A percentile compares a stretch with the other conserved stretches of the same genome.
phyloP scores from a whole-genome alignment of 129 eudicot species.

The Flaveria ramosissima region DNA sequence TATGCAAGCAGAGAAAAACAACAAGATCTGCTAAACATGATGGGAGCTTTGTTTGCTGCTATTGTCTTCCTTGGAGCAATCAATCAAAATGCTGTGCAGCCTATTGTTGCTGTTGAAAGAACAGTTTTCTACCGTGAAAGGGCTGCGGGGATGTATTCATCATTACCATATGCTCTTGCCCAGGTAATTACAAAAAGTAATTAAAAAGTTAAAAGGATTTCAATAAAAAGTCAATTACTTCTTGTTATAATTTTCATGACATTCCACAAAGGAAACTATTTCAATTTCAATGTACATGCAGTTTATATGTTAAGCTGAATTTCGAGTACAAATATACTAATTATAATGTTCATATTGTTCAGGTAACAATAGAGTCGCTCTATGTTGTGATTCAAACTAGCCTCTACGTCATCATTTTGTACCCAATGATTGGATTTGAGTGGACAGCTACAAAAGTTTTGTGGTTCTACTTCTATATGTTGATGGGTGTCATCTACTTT shows the following conservation, averaged over 20 bases:
- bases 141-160: conserved; percentile 34
- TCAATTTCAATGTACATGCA: not conserved
- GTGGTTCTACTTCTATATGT: conserved; percentile 39
- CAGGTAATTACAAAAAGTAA: conserved; percentile 48
- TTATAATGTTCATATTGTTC: conserved; percentile 8
- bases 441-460: conserved; percentile 30
- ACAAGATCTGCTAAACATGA: conserved; percentile 48
- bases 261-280: not conserved
- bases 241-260: not conserved
- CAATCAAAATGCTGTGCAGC: conserved; percentile 68
- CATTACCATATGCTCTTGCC: conserved; percentile 81
- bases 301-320: not conserved
- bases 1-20: conserved; percentile 42
- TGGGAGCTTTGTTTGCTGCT: conserved; percentile 72
- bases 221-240: not conserved
- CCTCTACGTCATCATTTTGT: conserved; percentile 27
- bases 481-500: conserved; percentile 34
- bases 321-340: not conserved
- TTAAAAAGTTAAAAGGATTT: not conserved
- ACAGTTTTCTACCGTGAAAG: conserved; percentile 81
- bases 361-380: conserved; percentile 36
- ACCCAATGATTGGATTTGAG: conserved; percentile 36
- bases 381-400: conserved; percentile 34
- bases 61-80: conserved; percentile 67
- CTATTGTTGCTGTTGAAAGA: conserved; percentile 66